phyloP scores from a whole-genome alignment of 2,329 filamentous ascomycete species.

The Acrocalymma vagum region DNA sequence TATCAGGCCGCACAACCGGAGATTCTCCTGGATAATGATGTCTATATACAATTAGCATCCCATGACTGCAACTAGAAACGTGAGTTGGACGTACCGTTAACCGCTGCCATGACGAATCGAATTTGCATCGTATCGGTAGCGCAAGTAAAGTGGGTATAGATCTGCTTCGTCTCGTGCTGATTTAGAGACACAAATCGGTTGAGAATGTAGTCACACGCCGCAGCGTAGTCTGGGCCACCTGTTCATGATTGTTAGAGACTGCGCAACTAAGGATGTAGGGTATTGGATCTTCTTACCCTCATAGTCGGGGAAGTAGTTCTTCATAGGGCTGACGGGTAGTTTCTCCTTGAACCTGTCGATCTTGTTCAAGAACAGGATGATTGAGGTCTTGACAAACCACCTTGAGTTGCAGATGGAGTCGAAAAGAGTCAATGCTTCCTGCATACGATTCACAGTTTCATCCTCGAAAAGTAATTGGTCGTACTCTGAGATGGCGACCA shows the following conservation, averaged over 20 bases:
- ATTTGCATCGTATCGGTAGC: conserved; percentile 99
- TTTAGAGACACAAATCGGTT: conserved; percentile 98
- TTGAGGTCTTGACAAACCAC: conserved; percentile 77
- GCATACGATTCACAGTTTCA: conserved; percentile 83
- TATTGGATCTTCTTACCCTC: no score
- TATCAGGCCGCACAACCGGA: conserved; percentile 95
- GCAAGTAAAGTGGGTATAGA: conserved; percentile 99
- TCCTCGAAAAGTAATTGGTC: conserved; percentile 96
- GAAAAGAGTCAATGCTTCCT: conserved; percentile 75
- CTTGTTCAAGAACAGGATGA: conserved; percentile 79
- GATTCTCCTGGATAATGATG: conserved; percentile 99
- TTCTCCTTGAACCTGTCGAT: conserved; percentile 80
- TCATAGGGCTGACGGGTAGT: conserved; percentile 76
- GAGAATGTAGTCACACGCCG: conserved; percentile 97
- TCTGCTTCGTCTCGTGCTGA: conserved; percentile 99
- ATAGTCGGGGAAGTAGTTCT: conserved; percentile 79
- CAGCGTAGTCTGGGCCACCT: conserved; percentile 92
- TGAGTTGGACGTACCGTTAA: conserved; percentile 78
- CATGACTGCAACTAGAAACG: conserved; percentile 2
- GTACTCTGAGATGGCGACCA: conserved; percentile 97
- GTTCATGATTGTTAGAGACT: no score
- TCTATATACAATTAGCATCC: conserved; percentile 68
- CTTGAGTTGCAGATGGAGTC: conserved; percentile 77
- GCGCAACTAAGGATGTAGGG: no score
- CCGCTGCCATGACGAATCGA: conserved; percentile 98